Percentiles rank a stretch among this genome's conserved stretches.
phyloP scores from a whole-genome alignment of 768 basidiomycete genomes.

The Termitomyces sp. region DNA sequence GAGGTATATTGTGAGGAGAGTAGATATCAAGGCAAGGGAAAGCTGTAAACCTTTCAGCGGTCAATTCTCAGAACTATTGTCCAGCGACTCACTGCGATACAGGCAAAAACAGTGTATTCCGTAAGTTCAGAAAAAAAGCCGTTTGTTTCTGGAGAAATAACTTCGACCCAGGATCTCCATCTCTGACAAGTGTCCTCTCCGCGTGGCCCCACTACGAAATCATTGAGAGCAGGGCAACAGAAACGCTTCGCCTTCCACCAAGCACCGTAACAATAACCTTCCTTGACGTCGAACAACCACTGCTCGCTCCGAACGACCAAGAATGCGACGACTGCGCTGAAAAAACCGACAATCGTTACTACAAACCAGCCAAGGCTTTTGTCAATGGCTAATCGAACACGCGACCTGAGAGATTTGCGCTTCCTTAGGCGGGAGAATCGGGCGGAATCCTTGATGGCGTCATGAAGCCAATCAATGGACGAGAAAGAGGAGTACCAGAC shows the following conservation, averaged over 20 bases:
- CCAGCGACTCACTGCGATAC: constrained; percentile 67
- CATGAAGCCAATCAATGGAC: constrained; percentile 95
- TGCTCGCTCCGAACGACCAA: constrained; percentile 83
- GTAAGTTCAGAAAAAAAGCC: constrained; percentile 39
- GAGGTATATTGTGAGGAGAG: constrained; percentile 78
- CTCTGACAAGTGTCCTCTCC: constrained; percentile 45
- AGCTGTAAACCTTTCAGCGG: constrained; percentile 42
- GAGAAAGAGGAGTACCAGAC: constrained; percentile 91
- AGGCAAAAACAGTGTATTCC: constrained; percentile 67
- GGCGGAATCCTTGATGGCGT: constrained; percentile 89
- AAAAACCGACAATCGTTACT: constrained; percentile 82
- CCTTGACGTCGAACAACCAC: constrained; percentile 89
- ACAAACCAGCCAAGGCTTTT: constrained; percentile 85
- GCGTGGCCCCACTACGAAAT: constrained; percentile 7
- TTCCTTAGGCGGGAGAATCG: constrained; percentile 72
- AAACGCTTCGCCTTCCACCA: constrained; percentile 78
- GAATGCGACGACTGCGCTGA: constrained; percentile 85
- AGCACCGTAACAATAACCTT: constrained; percentile 72
- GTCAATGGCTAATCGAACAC: constrained; percentile 61
- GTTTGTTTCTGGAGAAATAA: constrained; percentile 33
- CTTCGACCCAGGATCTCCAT: constrained; percentile 77
- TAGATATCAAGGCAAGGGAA: constrained; percentile 65
- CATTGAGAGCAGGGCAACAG: constrained; percentile 60
- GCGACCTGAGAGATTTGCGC: constrained; percentile 67
- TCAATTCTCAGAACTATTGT: neutral